Conservation (phyloP, 2,329 filamentous ascomycete genomes). For the Hymenoscyphus repandus region DNA sequence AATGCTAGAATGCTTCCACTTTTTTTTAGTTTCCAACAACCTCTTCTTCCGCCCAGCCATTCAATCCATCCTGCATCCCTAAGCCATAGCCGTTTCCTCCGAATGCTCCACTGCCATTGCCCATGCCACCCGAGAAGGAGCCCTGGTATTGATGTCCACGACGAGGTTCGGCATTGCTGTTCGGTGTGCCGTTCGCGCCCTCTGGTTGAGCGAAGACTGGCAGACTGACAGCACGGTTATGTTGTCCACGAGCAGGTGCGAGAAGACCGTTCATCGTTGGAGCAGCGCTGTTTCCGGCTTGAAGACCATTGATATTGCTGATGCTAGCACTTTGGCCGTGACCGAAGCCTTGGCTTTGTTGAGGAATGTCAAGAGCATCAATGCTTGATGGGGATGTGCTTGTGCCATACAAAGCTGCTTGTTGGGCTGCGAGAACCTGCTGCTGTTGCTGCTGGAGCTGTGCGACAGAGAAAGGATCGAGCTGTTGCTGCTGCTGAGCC, state of each 20-base stretch:
- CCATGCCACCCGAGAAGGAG: constrained; percentile 40
- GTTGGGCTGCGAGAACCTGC: constrained; percentile 66
- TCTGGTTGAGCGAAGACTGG: constrained; percentile 62
- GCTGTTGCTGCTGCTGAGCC: constrained; percentile 54
- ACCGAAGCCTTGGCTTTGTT: constrained; percentile 54
- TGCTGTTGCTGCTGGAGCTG: constrained; percentile 59
- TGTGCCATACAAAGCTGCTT: constrained; percentile 75
- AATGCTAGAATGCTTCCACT: background rate
- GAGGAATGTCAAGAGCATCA: constrained; percentile 52
- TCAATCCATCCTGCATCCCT: constrained; percentile 56
- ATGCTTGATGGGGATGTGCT: constrained; percentile 56
- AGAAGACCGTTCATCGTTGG: constrained; percentile 73
- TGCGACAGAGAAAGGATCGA: constrained; percentile 38
- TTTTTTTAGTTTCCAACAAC: constrained; percentile 24
- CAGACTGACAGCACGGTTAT: constrained; percentile 74
- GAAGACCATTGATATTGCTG: constrained; percentile 51
- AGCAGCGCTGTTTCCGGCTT: constrained; percentile 46
- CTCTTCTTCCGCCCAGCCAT: constrained; percentile 61
- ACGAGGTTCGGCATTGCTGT: constrained; percentile 40
- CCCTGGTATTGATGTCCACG: constrained; percentile 63
- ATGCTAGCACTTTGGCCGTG: constrained; percentile 64
- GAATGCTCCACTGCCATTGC: constrained; percentile 21
- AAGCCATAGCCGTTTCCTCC: constrained; percentile 47
- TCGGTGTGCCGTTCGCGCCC: constrained; percentile 33
- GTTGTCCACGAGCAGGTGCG: constrained; percentile 62